A percentile compares a stretch with the other conserved stretches of the same genome.
Conservation (phyloP, 2,329 filamentous ascomycete genomes). For the Myrmaecium sp. region DNA sequence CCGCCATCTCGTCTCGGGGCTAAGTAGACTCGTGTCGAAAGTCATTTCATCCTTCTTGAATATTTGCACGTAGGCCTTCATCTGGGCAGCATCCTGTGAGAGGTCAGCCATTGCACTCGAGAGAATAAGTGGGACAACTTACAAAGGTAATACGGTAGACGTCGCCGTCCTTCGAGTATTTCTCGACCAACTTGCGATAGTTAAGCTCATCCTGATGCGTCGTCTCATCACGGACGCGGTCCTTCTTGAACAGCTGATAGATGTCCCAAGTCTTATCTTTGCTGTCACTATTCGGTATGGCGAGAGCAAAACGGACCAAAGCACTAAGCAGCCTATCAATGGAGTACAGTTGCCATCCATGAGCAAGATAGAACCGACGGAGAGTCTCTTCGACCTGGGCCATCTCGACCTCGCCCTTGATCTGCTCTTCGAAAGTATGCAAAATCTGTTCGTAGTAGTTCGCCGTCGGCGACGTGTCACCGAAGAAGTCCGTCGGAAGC, state of each 20-base stretch:
- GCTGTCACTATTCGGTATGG: constrained; percentile 68
- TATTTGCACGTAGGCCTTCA: constrained; percentile 58
- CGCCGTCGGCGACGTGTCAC: constrained; percentile 40
- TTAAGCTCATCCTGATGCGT: constrained; percentile 82
- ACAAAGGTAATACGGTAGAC: constrained; percentile 84
- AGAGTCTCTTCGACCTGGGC: constrained; percentile 75
- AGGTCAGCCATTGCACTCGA: constrained; percentile 11
- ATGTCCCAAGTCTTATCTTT: constrained; percentile 93
- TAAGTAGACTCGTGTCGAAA: constrained; percentile 57
- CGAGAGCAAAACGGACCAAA: constrained; percentile 62
- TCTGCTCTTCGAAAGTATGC: constrained; percentile 70
- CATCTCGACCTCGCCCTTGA: constrained; percentile 68
- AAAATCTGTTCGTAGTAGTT: constrained; percentile 78
- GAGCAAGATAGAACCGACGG: constrained; percentile 77
- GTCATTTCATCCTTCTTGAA: constrained; percentile 73
- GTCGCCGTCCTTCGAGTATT: constrained; percentile 81
- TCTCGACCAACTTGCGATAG: constrained; percentile 81
- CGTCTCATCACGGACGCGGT: constrained; percentile 66
- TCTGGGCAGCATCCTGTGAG: constrained; percentile 39
- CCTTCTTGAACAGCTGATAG: constrained; percentile 68
- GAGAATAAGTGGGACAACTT: constrained; percentile 29
- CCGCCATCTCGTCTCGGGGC: constrained; percentile 55
- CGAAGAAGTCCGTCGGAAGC: constrained; percentile 57
- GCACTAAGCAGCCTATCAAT: constrained; percentile 76
- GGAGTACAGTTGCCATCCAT: constrained; percentile 86